Evolutionary conservation across 2,329 filamentous ascomycete genomes (phyloP).

Genomic region (Elsinoe necatrix): DNA sequence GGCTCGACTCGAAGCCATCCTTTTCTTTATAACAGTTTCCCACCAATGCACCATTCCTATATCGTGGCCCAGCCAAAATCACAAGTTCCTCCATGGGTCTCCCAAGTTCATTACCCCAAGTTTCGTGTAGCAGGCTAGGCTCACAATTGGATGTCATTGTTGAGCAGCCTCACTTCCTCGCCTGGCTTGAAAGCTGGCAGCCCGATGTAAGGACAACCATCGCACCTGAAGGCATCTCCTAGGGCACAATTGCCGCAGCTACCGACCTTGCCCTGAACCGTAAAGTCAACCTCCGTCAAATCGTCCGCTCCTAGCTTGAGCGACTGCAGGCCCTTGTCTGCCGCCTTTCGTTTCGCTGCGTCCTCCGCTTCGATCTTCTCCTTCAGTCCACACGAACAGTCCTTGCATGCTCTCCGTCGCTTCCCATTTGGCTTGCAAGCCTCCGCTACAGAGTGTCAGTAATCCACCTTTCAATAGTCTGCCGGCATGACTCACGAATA

Average conservation of each 20-base stretch:
- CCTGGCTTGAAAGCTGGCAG: slow-evolving; percentile 94
- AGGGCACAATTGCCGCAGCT: slow-evolving; percentile 91
- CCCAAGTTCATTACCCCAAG: too few species aligned
- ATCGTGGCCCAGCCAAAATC: background rate
- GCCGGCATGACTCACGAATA: slow-evolving; percentile 50
- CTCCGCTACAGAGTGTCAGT: slow-evolving; percentile 48
- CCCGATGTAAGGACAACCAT: slow-evolving; percentile 74
- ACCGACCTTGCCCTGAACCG: slow-evolving; percentile 91
- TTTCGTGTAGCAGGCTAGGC: slow-evolving; percentile 13
- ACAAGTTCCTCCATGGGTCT: background rate
- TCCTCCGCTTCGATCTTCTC: slow-evolving; percentile 83
- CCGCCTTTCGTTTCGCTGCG: slow-evolving; percentile 53
- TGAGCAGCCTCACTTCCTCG: slow-evolving; percentile 81
- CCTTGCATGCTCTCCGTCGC: slow-evolving; percentile 89
- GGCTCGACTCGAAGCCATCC: background rate
- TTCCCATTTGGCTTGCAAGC: slow-evolving; percentile 87
- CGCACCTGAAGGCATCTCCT: slow-evolving; percentile 66
- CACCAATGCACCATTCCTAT: background rate
- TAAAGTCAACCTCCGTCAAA: slow-evolving; percentile 87
- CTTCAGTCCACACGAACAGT: slow-evolving; percentile 91
- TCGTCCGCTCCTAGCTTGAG: slow-evolving; percentile 69
- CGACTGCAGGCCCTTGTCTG: slow-evolving; percentile 56
- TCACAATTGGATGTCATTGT: slow-evolving; percentile 76
- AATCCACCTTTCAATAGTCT: slow-evolving; percentile 16
- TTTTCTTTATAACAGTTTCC: background rate